Evolutionary conservation across 257 asterid species (phyloP).

Genomic region (Ballota nigra): DNA sequence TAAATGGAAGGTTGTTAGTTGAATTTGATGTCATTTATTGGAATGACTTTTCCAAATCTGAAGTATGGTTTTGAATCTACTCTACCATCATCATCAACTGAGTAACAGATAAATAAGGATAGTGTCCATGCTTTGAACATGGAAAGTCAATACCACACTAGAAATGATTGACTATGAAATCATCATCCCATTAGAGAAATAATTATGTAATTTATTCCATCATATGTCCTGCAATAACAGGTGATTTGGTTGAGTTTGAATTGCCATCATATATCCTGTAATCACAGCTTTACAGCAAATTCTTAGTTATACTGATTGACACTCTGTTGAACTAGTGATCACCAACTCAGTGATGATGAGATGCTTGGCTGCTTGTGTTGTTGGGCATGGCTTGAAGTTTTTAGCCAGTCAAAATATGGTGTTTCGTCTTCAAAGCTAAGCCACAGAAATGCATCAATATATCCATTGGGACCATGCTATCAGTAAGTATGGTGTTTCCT

Average conservation of each 20-base stretch:
- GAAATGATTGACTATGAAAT: neutral
- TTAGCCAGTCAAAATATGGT: slow-evolving; percentile 33
- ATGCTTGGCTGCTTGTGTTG: slow-evolving; percentile 56
- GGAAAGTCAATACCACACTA: too few relatives aligned
- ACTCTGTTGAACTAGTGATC: slow-evolving; percentile 41
- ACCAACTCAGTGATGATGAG: slow-evolving; percentile 44
- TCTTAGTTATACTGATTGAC: slow-evolving; percentile 15
- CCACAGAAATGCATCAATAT: slow-evolving; percentile 6
- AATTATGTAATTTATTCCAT: too few relatives aligned
- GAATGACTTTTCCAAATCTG: neutral
- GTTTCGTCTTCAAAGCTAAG: slow-evolving; percentile 29
- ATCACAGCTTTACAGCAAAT: neutral
- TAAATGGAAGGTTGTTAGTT: neutral
- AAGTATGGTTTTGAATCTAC: neutral
- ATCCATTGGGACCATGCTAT: slow-evolving; percentile 1
- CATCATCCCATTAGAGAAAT: neutral
- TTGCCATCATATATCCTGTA: neutral
- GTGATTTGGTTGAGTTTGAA: too few relatives aligned
- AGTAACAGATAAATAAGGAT: neutral
- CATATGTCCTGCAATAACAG: neutral
- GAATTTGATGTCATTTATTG: neutral
- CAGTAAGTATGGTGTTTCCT: neutral
- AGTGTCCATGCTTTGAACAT: neutral
- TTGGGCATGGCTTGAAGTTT: slow-evolving; percentile 57
- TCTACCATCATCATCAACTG: neutral